Conservation (phyloP, 257 asterid species). For the Solanum peruvianum region DNA sequence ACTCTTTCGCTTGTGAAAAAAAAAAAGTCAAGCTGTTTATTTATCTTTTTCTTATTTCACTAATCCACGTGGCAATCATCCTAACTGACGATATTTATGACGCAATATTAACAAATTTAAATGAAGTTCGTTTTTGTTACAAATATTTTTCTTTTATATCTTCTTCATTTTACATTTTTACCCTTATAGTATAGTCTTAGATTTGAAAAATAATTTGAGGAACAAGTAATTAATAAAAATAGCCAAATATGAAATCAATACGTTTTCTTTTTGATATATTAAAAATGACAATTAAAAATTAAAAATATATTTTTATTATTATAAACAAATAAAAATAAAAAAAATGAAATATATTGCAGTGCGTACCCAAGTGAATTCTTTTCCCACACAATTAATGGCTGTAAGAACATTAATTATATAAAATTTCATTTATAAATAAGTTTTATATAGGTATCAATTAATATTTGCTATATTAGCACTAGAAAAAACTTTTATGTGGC, state of each 20-base stretch:
- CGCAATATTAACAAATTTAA: not conserved
- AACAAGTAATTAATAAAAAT: too few relatives aligned
- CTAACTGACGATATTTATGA: constrained; percentile 2
- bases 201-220: not conserved
- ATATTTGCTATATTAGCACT: too few relatives aligned
- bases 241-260: not conserved
- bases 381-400: not conserved
- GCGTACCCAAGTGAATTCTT: not conserved
- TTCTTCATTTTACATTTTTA: too few relatives aligned
- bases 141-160: too few relatives aligned
- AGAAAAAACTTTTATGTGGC: too few relatives aligned
- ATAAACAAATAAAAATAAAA: too few relatives aligned
- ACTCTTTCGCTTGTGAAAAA: constrained; percentile 34
- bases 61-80: constrained; percentile 50
- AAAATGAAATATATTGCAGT: not conserved
- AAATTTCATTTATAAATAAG: too few relatives aligned
- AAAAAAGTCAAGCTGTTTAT: constrained; percentile 24
- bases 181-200: not conserved
- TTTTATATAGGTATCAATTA: too few relatives aligned
- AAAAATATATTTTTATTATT: too few relatives aligned
- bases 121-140: not conserved
- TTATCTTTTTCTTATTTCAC: constrained; percentile 4
- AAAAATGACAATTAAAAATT: too few relatives aligned
- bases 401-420: not conserved
- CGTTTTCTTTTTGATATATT: too few relatives aligned